These are phyloP conservation scores for Trichocladium antarcticum DNA, from an alignment of 495 filamentous ascomycete genomes.

Conservation along the genomic window DNA sequence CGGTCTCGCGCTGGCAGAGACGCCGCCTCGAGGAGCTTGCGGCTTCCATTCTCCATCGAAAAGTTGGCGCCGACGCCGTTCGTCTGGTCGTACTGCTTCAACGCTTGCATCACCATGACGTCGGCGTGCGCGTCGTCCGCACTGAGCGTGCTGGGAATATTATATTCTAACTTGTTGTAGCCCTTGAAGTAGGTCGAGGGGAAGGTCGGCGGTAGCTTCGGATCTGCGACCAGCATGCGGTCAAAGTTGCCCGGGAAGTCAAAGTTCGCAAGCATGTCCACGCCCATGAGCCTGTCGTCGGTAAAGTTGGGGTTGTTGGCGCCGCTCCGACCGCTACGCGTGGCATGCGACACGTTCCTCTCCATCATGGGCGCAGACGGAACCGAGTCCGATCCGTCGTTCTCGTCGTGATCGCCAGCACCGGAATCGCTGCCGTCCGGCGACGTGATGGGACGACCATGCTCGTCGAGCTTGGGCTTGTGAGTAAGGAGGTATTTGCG, in stretches of 20 bases:
- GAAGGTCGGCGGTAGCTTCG: conserved; percentile 53
- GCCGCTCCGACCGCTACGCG: conserved; percentile 55
- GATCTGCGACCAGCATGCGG: conserved; percentile 33
- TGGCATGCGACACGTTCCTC: conserved; percentile 60
- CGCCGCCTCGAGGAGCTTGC: conserved; percentile 34
- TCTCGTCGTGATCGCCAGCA: conserved; percentile 35
- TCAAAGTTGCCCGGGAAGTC: conserved; percentile 47
- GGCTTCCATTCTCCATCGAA: conserved; percentile 33
- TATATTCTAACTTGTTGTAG: conserved; percentile 35
- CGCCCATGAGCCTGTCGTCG: conserved; percentile 40
- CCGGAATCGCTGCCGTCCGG: conserved; percentile 44
- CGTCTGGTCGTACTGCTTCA: conserved; percentile 33
- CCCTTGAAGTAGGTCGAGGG: conserved; percentile 41
- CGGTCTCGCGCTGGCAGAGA: conserved; percentile 27
- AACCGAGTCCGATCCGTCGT: conserved; percentile 36
- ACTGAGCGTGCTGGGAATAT: conserved; percentile 41
- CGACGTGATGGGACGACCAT: conserved; percentile 35
- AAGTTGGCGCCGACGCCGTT: conserved; percentile 37
- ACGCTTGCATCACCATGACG: conserved; percentile 44
- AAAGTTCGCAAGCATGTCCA: conserved; percentile 55
- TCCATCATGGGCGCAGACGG: conserved; percentile 56
- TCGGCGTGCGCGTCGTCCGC: conserved; percentile 51
- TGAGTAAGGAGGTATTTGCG: conserved; percentile 44
- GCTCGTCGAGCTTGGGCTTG: conserved; percentile 36
- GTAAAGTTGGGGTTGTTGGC: conserved; percentile 45